phyloP scores from a whole-genome alignment of 1,284 basidiomycete species.

The Lentinula novae-zelandiae region DNA sequence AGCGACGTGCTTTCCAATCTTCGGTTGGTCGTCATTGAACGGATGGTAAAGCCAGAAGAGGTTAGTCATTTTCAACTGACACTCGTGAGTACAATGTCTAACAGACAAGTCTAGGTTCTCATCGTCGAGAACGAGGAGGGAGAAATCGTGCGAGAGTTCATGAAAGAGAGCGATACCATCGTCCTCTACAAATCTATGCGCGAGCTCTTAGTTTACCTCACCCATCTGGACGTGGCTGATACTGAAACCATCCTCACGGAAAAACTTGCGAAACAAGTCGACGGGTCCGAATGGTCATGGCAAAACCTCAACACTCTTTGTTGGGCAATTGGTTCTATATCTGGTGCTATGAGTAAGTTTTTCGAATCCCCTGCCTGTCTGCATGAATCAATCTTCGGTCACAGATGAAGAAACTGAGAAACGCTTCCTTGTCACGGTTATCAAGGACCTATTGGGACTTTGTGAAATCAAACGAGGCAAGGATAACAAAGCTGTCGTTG shows the following conservation, averaged over 20 bases:
- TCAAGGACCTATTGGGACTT: constrained; percentile 95
- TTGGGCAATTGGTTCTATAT: constrained; percentile 99
- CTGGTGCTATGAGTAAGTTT: constrained; percentile 94
- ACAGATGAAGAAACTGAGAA: constrained; percentile 98
- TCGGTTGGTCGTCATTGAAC: constrained; percentile 94
- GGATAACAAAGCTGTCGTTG: constrained; percentile 99
- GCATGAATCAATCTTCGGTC: constrained; percentile 14
- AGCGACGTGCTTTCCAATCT: constrained; percentile 94
- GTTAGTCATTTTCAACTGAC: constrained; percentile 39
- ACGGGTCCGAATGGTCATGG: constrained; percentile 99
- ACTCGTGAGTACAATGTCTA: constrained; percentile 6
- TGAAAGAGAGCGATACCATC: constrained; percentile 99
- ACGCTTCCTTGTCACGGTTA: constrained; percentile 98
- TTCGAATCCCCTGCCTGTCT: neutral
- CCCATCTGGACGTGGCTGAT: constrained; percentile 94
- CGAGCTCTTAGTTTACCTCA: constrained; percentile 94
- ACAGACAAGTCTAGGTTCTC: constrained; percentile 61
- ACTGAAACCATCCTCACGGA: constrained; percentile 97
- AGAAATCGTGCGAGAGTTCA: constrained; percentile 98
- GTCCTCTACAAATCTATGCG: constrained; percentile 99
- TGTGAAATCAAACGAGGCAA: constrained; percentile 99
- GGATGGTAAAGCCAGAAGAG: constrained; percentile 99
- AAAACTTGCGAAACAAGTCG: constrained; percentile 96
- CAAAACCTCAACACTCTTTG: constrained; percentile 98
- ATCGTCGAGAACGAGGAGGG: constrained; percentile 99